These are phyloP conservation scores for Penicillium longicatenatum DNA, from an alignment of 495 filamentous ascomycete species.

Conservation along the genomic window DNA sequence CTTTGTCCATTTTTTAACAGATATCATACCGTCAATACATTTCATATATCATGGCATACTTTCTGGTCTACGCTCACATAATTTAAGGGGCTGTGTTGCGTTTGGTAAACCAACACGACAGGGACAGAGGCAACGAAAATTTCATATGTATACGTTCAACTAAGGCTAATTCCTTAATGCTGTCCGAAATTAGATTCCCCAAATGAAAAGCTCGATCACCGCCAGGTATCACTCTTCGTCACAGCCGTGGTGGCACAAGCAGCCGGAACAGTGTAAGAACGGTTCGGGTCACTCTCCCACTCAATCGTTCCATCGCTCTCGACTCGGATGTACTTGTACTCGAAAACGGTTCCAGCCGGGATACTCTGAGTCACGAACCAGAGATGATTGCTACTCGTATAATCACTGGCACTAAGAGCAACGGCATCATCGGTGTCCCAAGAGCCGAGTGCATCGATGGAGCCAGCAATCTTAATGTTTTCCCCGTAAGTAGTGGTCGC, in stretches of 20 bases:
- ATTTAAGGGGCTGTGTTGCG: no score
- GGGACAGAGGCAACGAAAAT: no score
- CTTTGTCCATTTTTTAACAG: slow-evolving; percentile 29
- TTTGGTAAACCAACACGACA: no score
- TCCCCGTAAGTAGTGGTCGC: slow-evolving; percentile 59
- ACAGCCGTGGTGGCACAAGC: slow-evolving; percentile 44
- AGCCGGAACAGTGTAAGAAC: slow-evolving; percentile 54
- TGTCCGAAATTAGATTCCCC: neutral
- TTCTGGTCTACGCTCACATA: no score
- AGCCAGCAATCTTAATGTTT: slow-evolving; percentile 61
- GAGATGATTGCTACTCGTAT: slow-evolving; percentile 55
- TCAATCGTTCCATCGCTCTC: slow-evolving; percentile 52
- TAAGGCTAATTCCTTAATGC: no score
- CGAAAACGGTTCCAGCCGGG: slow-evolving; percentile 51
- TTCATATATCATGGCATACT: neutral
- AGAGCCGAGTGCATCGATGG: slow-evolving; percentile 52
- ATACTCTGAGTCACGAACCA: slow-evolving; percentile 59
- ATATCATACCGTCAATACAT: neutral
- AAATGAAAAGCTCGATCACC: neutral
- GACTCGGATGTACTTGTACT: slow-evolving; percentile 72
- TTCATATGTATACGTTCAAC: no score
- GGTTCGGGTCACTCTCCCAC: slow-evolving; percentile 70
- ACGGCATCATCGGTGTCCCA: slow-evolving; percentile 57
- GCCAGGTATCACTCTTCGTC: slow-evolving; percentile 39
- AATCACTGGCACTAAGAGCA: slow-evolving; percentile 53